Evolutionary conservation across 2,329 filamentous ascomycete species (phyloP).

Genomic region (Diaporthe capsici): DNA sequence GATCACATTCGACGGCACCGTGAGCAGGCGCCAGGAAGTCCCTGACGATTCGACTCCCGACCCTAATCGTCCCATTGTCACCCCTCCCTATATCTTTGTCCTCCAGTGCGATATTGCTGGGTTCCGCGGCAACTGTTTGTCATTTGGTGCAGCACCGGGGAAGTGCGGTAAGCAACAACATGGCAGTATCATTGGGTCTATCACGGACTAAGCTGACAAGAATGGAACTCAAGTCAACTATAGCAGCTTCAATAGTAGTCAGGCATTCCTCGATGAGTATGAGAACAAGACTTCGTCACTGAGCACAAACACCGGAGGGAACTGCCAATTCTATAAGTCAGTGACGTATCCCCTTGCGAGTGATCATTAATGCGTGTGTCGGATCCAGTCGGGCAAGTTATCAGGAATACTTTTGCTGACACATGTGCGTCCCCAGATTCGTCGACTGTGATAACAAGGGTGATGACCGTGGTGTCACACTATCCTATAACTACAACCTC

Average conservation of each 20-base stretch:
- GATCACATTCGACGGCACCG: not conserved
- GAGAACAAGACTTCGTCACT: not conserved
- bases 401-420: not conserved
- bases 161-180: not conserved
- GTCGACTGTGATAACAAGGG: slow-evolving; percentile 5
- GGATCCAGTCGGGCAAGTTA: too few relatives aligned
- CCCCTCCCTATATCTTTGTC: slow-evolving; percentile 5
- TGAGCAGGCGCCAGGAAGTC: not conserved
- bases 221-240: not conserved
- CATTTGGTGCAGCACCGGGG: not conserved
- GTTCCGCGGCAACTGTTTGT: slow-evolving; percentile 16
- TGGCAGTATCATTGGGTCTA: too few relatives aligned
- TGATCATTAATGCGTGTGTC: not conserved
- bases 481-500: slow-evolving; percentile 3
- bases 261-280: not conserved
- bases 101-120: not conserved
- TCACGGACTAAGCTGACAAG: not conserved
- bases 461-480: slow-evolving; percentile 1
- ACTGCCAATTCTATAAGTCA: slow-evolving; percentile 28
- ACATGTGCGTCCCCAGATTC: not conserved
- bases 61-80: not conserved
- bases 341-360: not conserved
- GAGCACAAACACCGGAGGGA: slow-evolving; percentile 16
- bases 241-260: not conserved
- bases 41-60: not conserved